A percentile compares a stretch with the other conserved stretches of the same genome.
Conservation (phyloP, 768 basidiomycete genomes). For the Boletus rex-veris region DNA sequence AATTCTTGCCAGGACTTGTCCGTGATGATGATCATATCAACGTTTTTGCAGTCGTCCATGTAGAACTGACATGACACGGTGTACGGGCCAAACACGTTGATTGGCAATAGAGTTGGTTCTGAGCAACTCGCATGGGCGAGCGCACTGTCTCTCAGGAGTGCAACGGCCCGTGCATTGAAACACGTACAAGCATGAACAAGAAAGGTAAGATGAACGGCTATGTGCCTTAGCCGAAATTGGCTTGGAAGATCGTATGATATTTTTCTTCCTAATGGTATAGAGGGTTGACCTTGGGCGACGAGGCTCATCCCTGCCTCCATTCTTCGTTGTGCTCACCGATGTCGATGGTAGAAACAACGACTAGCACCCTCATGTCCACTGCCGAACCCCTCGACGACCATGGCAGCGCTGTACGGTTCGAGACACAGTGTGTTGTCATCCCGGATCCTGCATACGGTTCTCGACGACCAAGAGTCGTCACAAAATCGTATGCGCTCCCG, state of each 20-base stretch:
- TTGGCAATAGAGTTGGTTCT: too few relatives aligned
- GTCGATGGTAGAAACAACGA: conserved; percentile 6
- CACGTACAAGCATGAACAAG: neutral
- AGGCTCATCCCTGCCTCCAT: neutral
- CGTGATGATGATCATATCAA: too few relatives aligned
- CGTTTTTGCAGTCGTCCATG: too few relatives aligned
- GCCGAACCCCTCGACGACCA: conserved; percentile 18
- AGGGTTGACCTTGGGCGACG: neutral
- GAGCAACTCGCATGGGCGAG: too few relatives aligned
- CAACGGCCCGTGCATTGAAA: too few relatives aligned
- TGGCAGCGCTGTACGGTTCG: conserved; percentile 56
- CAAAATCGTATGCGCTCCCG: conserved; percentile 66
- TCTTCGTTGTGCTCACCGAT: conserved; percentile 2
- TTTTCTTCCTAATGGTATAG: conserved; percentile 8
- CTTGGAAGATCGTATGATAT: conserved; percentile 19
- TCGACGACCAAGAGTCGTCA: conserved; percentile 50
- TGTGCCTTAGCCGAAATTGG: conserved; percentile 2
- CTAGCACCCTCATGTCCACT: neutral
- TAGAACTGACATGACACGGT: too few relatives aligned
- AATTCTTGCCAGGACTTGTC: too few relatives aligned
- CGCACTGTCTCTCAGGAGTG: too few relatives aligned
- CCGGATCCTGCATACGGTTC: conserved; percentile 47
- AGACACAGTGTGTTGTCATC: conserved; percentile 70
- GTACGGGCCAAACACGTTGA: too few relatives aligned
- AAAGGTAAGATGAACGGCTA: conserved; percentile 12